Evolutionary conservation across 805 yeast genomes (phyloP).

Genomic region (Pichia deserticola): DNA sequence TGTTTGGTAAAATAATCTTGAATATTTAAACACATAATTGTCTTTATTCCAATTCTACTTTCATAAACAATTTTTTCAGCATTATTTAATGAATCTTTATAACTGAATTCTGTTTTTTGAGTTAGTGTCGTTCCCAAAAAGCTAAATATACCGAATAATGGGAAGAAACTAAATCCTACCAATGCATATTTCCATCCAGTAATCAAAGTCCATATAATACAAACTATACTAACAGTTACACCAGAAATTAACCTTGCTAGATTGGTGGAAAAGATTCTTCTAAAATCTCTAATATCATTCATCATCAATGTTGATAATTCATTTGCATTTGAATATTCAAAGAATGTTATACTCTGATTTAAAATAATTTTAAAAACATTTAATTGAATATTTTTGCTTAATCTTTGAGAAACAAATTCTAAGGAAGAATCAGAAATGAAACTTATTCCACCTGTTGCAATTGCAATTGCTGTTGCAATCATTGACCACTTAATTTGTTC

Average conservation of each 20-base stretch:
- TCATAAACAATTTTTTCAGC: constrained; percentile 50
- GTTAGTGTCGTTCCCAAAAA: constrained; percentile 8
- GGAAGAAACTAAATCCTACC: constrained; percentile 72
- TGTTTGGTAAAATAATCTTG: constrained; percentile 38
- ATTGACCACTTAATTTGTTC: constrained; percentile 59
- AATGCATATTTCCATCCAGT: constrained; percentile 83
- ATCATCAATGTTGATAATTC: constrained; percentile 60
- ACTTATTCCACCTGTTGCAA: constrained; percentile 51
- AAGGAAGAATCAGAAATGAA: constrained; percentile 45
- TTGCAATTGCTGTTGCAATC: constrained; percentile 53
- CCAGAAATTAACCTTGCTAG: constrained; percentile 49
- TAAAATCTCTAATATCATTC: constrained; percentile 76
- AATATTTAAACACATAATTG: constrained; percentile 54
- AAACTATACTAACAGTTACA: constrained; percentile 45
- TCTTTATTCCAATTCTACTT: constrained; percentile 48
- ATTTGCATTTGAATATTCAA: constrained; percentile 36
- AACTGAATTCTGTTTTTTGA: constrained; percentile 49
- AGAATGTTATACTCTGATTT: constrained; percentile 49
- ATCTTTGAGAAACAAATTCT: constrained; percentile 54
- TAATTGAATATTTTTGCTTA: constrained; percentile 53
- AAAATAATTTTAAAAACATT: constrained; percentile 41
- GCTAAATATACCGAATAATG: constrained; percentile 49
- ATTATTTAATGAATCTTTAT: constrained; percentile 48
- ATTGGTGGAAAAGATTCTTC: constrained; percentile 57
- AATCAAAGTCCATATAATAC: constrained; percentile 69